Base-by-base conservation (phyloP, 257 asterid genomes). In the Solanum tarijense region DNA sequence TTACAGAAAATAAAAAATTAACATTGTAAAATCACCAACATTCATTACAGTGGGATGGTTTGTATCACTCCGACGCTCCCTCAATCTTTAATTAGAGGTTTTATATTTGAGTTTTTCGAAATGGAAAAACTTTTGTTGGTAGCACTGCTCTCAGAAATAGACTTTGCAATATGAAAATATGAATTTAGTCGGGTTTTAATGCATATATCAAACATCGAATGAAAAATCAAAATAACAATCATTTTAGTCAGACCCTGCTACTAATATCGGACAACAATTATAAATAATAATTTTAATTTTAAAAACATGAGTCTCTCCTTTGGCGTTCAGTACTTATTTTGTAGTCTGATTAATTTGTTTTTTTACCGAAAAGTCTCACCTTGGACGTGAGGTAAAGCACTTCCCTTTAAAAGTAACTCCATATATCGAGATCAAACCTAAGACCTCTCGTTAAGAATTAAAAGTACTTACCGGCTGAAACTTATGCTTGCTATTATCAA, bases 71-170 rank as follows among this genome's bases (percentile, higher is more conserved):
- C 5, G 48, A 43, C 48, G 2, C 5, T 43, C 16, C 16, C 48
- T 43, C 16, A 1, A 62, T 4, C 12, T 62, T 23, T 62, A 23
- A n/a, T 10, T 0, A 1, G 6, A 23, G 0, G 8, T 65, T 14
- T 65, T 4, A 12, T 2, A 65, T 65, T 65, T 14, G 8, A 65
- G 34, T 7, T n/a, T 4, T 1, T 62, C 1, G 5, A 62, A 60
- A 23, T 23, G 1, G 5, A 4, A 1, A 23, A 4, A 9, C 13
- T 0, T 62, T 60, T 23, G 14, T 62, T 23, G 1, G 3, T 60
- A 60, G 29, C 0, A n/a, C 1, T 5, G 3, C 0, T n/a, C 35
- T 4, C 35, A 68, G 3, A 66, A 66, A 27, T 66, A 0, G 1
- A 27, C 1, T 1, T 1, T 68, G 1, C 5, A 29, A 68, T 13